A percentile compares a stretch with the other conserved stretches of the same genome.
Conservation (phyloP, 2,329 filamentous ascomycete genomes). For the Penicillium sclerotiorum region DNA sequence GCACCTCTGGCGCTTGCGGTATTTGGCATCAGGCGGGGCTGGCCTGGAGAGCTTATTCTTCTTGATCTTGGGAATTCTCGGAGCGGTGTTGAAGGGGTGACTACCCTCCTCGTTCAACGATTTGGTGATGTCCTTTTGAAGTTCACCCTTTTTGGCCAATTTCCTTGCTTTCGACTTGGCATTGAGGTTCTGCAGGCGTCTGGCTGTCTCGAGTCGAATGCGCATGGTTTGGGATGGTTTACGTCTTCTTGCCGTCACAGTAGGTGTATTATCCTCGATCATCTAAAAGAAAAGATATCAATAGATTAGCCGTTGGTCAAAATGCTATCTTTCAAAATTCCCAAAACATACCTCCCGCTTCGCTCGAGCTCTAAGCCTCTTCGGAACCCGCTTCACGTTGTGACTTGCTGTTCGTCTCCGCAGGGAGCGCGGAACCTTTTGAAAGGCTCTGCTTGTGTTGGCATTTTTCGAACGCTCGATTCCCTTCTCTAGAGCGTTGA, state of each 20-base stretch:
- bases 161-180: conserved; percentile 46
- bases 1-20: conserved; percentile 78
- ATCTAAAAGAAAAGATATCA: conserved; percentile 64
- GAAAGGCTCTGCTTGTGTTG: conserved; percentile 75
- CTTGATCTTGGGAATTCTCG: conserved; percentile 65
- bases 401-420: conserved; percentile 89
- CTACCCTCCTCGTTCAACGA: conserved; percentile 28
- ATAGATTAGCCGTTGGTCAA: neutral
- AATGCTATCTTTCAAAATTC: neutral
- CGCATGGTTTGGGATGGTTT: conserved; percentile 50
- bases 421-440: conserved; percentile 83
- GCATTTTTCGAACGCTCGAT: conserved; percentile 73
- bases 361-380: conserved; percentile 70
- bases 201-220: conserved; percentile 72
- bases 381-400: conserved; percentile 88
- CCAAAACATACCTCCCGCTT: conserved; percentile 56
- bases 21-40: conserved; percentile 66
- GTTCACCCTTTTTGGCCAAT: conserved; percentile 47
- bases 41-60: conserved; percentile 70
- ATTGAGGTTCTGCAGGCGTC: conserved; percentile 66
- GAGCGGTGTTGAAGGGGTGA: conserved; percentile 40
- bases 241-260: conserved; percentile 61
- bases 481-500: conserved; percentile 78
- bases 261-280: conserved; percentile 87
- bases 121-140: conserved; percentile 32